phyloP scores from a whole-genome alignment of 2,329 filamentous ascomycete species.

The Epichloe gansuensis region DNA sequence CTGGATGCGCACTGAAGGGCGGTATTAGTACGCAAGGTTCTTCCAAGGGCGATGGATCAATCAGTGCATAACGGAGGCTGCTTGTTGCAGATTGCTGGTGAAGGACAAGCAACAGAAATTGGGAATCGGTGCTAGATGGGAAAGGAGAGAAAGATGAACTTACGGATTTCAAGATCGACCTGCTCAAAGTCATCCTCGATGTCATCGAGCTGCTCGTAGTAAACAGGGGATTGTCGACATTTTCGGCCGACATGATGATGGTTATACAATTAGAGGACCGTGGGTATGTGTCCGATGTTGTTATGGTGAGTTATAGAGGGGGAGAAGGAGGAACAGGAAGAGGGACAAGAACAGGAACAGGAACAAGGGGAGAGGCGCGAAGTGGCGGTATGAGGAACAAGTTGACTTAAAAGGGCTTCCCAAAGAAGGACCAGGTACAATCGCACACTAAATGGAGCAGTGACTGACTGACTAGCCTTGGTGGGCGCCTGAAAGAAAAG shows the following conservation, averaged over 20 bases:
- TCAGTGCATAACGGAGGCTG: not conserved
- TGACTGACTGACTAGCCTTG: too few relatives aligned
- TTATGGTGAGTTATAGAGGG: not conserved
- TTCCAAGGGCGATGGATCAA: too few relatives aligned
- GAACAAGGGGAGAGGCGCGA: too few relatives aligned
- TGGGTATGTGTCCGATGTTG: constrained; percentile 6
- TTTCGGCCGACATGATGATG: constrained; percentile 23
- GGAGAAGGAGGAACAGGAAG: not conserved
- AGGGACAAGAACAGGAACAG: too few relatives aligned
- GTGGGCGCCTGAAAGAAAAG: too few relatives aligned
- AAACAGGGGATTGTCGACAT: constrained; percentile 32
- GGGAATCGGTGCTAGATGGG: not conserved
- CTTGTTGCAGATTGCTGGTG: not conserved
- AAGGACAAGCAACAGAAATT: too few relatives aligned
- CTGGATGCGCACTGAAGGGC: constrained; percentile 56
- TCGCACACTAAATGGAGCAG: too few relatives aligned
- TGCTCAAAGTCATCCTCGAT: constrained; percentile 79
- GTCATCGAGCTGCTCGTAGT: constrained; percentile 65
- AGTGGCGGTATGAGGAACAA: too few relatives aligned
- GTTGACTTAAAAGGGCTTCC: too few relatives aligned
- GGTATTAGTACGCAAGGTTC: not conserved
- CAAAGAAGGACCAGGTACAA: too few relatives aligned
- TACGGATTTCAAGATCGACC: constrained; percentile 72
- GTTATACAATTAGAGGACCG: constrained; percentile 7
- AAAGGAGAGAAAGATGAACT: constrained; percentile 22